Conservation (phyloP, 768 basidiomycete species). For the Chalciporus piperatus region DNA sequence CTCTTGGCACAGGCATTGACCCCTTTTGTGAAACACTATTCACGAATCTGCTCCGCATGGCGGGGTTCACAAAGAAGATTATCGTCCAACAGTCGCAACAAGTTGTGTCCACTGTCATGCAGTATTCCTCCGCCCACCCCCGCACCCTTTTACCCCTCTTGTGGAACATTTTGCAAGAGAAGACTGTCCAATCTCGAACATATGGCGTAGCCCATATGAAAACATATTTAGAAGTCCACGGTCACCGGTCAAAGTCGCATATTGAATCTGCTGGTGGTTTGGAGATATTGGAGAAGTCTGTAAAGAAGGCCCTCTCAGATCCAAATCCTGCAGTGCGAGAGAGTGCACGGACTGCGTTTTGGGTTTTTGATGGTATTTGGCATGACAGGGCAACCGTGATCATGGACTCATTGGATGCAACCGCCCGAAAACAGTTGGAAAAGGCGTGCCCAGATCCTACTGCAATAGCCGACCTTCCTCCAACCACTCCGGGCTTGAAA, state of each 20-base stretch:
- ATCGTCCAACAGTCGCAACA: slow-evolving; percentile 83
- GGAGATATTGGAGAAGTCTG: slow-evolving; percentile 68
- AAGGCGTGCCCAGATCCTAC: slow-evolving; percentile 72
- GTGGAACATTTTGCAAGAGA: slow-evolving; percentile 70
- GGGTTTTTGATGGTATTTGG: slow-evolving; percentile 80
- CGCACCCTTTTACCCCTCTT: slow-evolving; percentile 67
- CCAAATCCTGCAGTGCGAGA: slow-evolving; percentile 79
- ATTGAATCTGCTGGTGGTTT: slow-evolving; percentile 70
- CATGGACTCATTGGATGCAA: slow-evolving; percentile 62
- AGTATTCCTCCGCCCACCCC: slow-evolving; percentile 67
- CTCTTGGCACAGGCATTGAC: slow-evolving; percentile 70
- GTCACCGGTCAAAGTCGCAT: slow-evolving; percentile 51
- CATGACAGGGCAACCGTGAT: slow-evolving; percentile 61
- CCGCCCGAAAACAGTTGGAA: slow-evolving; percentile 79
- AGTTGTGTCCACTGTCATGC: slow-evolving; percentile 64
- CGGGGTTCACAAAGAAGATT: slow-evolving; percentile 90
- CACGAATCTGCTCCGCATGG: slow-evolving; percentile 79
- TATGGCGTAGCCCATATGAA: slow-evolving; percentile 70
- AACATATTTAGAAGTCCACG: slow-evolving; percentile 73
- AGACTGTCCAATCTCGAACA: slow-evolving; percentile 71
- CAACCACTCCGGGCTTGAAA: slow-evolving; percentile 59
- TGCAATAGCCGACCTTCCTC: slow-evolving; percentile 36
- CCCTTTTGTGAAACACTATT: slow-evolving; percentile 76
- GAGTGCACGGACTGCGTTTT: slow-evolving; percentile 67
- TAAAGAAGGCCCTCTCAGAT: slow-evolving; percentile 76